phyloP scores from a whole-genome alignment of 2,329 filamentous ascomycete species.

The Trichoderma breve region DNA sequence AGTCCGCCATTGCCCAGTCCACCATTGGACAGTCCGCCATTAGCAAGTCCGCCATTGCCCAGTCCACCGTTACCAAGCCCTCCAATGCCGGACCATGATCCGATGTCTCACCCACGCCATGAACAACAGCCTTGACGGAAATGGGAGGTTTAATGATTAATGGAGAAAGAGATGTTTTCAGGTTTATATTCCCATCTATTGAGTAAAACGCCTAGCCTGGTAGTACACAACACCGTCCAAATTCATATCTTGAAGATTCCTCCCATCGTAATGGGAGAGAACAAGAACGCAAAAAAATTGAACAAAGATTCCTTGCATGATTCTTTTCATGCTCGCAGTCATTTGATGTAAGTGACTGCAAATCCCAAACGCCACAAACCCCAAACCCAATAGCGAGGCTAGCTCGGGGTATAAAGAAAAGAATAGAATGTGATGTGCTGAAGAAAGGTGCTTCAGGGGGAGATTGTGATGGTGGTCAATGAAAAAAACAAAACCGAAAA shows the following conservation, averaged over 20 bases:
- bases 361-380: not conserved
- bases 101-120: not conserved
- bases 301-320: not conserved
- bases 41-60: not conserved
- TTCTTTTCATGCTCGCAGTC: constrained; percentile 5
- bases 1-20: not conserved
- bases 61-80: not conserved
- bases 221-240: constrained; percentile 29
- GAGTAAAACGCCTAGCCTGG: constrained; percentile 32
- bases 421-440: not conserved
- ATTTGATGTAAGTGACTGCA: not conserved
- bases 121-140: not conserved
- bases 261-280: not conserved
- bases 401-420: not conserved
- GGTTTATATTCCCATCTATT: constrained; percentile 24
- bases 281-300: not conserved
- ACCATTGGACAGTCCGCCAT: not conserved
- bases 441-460: not conserved
- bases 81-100: not conserved
- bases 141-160: not conserved
- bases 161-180: not conserved
- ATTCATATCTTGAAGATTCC: constrained; percentile 6
- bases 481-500: not conserved
- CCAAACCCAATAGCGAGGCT: not conserved
- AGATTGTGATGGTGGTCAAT: not conserved